Evolutionary conservation across 768 basidiomycete species (phyloP).

Genomic region (Butyriboletus loyo): DNA sequence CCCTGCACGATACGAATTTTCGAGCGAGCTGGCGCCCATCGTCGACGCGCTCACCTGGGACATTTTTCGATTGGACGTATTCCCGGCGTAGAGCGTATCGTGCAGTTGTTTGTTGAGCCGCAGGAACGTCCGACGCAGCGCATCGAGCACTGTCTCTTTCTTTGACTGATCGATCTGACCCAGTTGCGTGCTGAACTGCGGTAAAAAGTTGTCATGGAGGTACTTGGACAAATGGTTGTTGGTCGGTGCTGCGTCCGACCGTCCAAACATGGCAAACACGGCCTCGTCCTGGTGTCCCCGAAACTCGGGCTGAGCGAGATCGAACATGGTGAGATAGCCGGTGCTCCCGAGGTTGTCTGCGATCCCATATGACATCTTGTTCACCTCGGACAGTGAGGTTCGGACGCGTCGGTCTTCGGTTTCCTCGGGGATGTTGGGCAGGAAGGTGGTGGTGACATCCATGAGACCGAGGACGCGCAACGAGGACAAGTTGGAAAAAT

Average conservation of each 20-base stretch:
- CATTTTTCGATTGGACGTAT: conserved; percentile 57
- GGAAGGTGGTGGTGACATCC: conserved; percentile 77
- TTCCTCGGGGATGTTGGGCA: conserved; percentile 74
- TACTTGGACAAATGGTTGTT: conserved; percentile 77
- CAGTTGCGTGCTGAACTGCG: conserved; percentile 60
- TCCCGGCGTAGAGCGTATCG: conserved; percentile 52
- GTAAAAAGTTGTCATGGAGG: conserved; percentile 76
- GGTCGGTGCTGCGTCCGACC: conserved; percentile 51
- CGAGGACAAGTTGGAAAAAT: conserved; percentile 83
- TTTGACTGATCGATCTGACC: conserved; percentile 36
- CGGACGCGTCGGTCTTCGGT: conserved; percentile 87
- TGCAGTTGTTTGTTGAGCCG: conserved; percentile 80
- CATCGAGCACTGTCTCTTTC: conserved; percentile 62
- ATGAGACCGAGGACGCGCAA: conserved; percentile 93
- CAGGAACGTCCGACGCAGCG: conserved; percentile 84
- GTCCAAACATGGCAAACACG: conserved; percentile 95
- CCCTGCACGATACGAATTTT: conserved; percentile 61
- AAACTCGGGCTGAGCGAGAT: conserved; percentile 88
- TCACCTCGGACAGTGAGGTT: conserved; percentile 84
- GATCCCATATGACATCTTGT: conserved; percentile 93
- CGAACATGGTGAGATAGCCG: conserved; percentile 84
- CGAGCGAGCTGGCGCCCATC: conserved; percentile 33
- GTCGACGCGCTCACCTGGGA: conserved; percentile 58
- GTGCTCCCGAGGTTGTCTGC: conserved; percentile 84
- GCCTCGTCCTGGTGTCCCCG: conserved; percentile 74